Evolutionary conservation across 192 early-diverging fungal genomes (phyloP).

Genomic region (Coemansia furcata): DNA sequence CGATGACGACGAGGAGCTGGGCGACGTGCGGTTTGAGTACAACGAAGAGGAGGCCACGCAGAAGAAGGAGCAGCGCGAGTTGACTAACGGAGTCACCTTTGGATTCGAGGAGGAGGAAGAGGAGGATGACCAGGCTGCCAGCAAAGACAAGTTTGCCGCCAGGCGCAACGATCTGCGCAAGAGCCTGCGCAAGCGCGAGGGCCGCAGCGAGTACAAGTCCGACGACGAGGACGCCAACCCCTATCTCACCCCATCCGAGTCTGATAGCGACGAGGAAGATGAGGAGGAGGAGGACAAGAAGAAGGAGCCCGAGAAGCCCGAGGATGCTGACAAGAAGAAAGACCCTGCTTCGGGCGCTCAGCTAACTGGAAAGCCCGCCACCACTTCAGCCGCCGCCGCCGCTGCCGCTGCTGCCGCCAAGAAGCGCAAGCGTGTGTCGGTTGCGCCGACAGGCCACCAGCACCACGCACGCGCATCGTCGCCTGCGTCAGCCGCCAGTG

Average conservation of each 20-base stretch:
- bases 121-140: slow-evolving; percentile 12
- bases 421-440: slow-evolving; percentile 52
- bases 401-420: slow-evolving; percentile 12
- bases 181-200: slow-evolving; percentile 61
- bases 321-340: neutral
- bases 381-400: neutral
- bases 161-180: slow-evolving; percentile 60
- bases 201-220: slow-evolving; percentile 43
- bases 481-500: slow-evolving; percentile 8
- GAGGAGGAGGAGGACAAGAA: slow-evolving; percentile 27
- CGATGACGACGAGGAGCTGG: slow-evolving; percentile 78
- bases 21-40: slow-evolving; percentile 61
- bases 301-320: slow-evolving; percentile 7
- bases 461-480: slow-evolving; percentile 14
- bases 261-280: slow-evolving; percentile 38
- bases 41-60: slow-evolving; percentile 67
- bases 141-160: slow-evolving; percentile 34
- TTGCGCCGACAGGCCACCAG: slow-evolving; percentile 16
- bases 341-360: neutral
- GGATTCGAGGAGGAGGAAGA: slow-evolving; percentile 39
- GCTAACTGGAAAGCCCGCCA: neutral
- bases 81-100: slow-evolving; percentile 3
- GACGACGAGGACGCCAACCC: slow-evolving; percentile 46
- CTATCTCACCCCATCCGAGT: slow-evolving; percentile 42
- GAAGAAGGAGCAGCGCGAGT: slow-evolving; percentile 51